These are phyloP conservation scores for Kazachstania martiniae DNA, from an alignment of 805 yeast species.

Conservation along the genomic window DNA sequence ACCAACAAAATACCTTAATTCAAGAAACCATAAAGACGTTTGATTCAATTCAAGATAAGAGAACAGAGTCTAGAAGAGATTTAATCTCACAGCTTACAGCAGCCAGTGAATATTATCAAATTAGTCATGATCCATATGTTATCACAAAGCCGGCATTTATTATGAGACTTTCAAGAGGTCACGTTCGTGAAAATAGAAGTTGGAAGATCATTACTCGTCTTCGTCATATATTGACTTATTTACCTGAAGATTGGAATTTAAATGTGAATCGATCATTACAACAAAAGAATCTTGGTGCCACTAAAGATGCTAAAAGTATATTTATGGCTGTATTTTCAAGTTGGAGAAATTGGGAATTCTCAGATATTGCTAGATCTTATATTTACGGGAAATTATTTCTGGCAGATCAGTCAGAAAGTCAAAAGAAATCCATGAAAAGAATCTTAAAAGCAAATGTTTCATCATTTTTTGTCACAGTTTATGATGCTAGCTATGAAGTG, in stretches of 20 bases:
- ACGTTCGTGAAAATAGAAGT: conserved; percentile 68
- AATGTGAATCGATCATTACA: conserved; percentile 16
- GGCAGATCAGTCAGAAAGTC: conserved; percentile 8
- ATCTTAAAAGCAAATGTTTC: conserved; percentile 10
- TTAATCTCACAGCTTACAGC: conserved; percentile 33
- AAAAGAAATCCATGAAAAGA: conserved; percentile 6
- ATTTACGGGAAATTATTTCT: conserved; percentile 43
- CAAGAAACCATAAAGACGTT: conserved; percentile 5
- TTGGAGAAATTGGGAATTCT: conserved; percentile 92
- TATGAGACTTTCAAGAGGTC: conserved; percentile 58
- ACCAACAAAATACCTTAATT: conserved; percentile 6
- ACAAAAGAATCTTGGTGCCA: conserved; percentile 32
- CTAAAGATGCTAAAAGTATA: conserved; percentile 40
- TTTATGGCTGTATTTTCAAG: conserved; percentile 50
- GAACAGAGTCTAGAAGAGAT: conserved; percentile 21
- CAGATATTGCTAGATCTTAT: conserved; percentile 45
- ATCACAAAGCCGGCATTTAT: conserved; percentile 82
- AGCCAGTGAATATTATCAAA: conserved; percentile 40
- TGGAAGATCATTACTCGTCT: conserved; percentile 81
- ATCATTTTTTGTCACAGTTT: conserved; percentile 18
- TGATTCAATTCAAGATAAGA: conserved; percentile 4
- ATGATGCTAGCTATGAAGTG: conserved; percentile 14
- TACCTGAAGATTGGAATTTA: conserved; percentile 44
- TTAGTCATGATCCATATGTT: conserved; percentile 80
- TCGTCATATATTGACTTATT: conserved; percentile 54